These are phyloP conservation scores for Paratinospora sagittata DNA, from an alignment of 164 flowering plant species.

Conservation along the genomic window DNA sequence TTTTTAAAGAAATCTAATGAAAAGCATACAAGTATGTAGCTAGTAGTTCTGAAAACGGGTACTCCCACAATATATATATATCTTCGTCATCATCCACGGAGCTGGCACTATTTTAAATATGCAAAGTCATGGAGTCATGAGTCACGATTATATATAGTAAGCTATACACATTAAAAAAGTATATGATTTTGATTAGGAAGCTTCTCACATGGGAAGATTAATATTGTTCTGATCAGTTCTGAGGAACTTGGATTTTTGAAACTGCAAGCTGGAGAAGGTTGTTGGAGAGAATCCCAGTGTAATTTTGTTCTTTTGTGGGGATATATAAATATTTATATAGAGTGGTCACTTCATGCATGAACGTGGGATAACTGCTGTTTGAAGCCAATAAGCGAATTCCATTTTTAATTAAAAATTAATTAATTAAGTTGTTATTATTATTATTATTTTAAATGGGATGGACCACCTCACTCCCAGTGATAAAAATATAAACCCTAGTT, in stretches of 20 bases:
- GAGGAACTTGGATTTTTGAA: conserved; percentile 6
- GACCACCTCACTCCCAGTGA: conserved; percentile 2
- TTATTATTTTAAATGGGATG: neutral
- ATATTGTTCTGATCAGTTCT: conserved; percentile 14
- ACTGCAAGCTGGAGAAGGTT: conserved; percentile 11
- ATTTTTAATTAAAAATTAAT: neutral
- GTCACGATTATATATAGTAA: neutral
- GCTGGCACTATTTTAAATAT: neutral
- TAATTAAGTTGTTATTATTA: neutral
- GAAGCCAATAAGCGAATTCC: conserved; percentile 9
- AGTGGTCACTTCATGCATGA: conserved; percentile 13
- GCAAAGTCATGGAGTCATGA: neutral
- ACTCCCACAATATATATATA: no score
- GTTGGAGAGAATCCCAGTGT: conserved; percentile 34
- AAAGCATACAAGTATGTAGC: no score
- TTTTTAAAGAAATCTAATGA: no score
- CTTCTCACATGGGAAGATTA: no score
- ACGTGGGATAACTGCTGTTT: conserved; percentile 29
- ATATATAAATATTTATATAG: no score
- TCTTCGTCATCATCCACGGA: neutral
- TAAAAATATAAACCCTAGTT: neutral
- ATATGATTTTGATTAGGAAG: neutral
- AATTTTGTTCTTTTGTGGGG: conserved; percentile 30
- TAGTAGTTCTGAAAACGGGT: no score
- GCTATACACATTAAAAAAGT: no score